phyloP scores from a whole-genome alignment of 2,329 filamentous ascomycete species.

The Sarocladiaceae sp. region DNA sequence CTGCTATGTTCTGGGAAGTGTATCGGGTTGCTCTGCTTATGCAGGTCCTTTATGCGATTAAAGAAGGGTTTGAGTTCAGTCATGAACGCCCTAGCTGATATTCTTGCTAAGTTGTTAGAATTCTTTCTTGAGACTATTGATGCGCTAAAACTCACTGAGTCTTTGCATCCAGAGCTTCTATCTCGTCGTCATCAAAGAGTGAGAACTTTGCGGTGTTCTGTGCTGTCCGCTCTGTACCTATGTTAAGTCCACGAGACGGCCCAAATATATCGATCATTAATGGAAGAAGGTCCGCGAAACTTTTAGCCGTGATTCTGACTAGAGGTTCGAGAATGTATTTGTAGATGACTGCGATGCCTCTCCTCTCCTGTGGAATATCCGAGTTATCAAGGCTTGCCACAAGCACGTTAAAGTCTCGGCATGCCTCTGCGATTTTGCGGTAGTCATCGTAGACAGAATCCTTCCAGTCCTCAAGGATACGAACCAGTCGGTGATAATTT shows the following conservation, averaged over 20 bases:
- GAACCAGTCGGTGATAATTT: not conserved
- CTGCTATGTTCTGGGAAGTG: not conserved
- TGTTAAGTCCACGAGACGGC: not conserved
- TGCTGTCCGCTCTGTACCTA: not conserved
- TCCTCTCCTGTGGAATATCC: not conserved
- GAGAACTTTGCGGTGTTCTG: not conserved
- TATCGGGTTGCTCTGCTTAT: not conserved
- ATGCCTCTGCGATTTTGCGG: not conserved
- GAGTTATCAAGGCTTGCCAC: not conserved
- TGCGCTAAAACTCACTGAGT: no score
- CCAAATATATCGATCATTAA: not conserved
- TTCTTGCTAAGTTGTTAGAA: not conserved
- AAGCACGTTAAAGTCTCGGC: not conserved
- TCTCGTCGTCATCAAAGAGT: not conserved
- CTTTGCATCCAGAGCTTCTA: no score
- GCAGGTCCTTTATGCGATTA: not conserved
- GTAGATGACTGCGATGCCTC: slow-evolving; percentile 2
- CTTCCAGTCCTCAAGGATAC: not conserved
- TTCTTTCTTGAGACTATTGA: no score
- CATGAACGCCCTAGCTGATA: not conserved
- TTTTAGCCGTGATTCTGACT: not conserved
- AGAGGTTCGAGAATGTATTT: slow-evolving; percentile 4
- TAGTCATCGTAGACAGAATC: not conserved
- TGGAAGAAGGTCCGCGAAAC: not conserved
- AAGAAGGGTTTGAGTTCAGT: not conserved